Base-by-base conservation (phyloP, 495 filamentous ascomycete species). In the Aspergillus funiculosus region DNA sequence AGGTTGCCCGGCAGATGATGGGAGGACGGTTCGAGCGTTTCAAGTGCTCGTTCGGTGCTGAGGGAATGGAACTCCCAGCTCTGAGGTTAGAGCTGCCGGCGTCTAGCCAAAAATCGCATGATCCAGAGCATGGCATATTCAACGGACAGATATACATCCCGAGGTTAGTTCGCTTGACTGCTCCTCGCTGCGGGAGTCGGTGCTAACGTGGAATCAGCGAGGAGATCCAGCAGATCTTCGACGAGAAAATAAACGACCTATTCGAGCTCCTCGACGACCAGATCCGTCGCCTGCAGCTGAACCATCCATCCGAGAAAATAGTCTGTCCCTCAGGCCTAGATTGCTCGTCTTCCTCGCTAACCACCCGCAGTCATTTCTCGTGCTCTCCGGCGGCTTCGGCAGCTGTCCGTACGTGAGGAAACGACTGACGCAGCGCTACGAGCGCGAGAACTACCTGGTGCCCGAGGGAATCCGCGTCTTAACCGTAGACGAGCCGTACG, bases 381-480 rank as follows among this genome's bases (percentile, higher is more conserved):
- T 85, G 4, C 64, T 85, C 6, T 83, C 79, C 0, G 81, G 81
- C 5, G 81, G 81, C 4, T 73, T 84, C 5, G 80, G 81, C 11
- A 81, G 79, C 51, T 83, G 78, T 1, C 61, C 72, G 18, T 84
- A 85, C 52, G 69, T 85, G 3, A 59, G 66, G 32, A 57, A 71
- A 27, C 53, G 65, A 6, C 62, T 79, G 6, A 44, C 67, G 18
- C 51, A 69, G 11, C 58, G 59, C 13, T 74, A 71, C 51, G 57
- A 48, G 10, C 52, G 26, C 6, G 34, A 34, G 0, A 53, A 18
- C 8, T 60, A 63, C 42, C 61, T 64, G 5, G 67, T 66, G 42
- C 63, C 66, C 3, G 51, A 57, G 7, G 45, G 53, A 5, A 68
- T 77, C 25, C 59, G 68, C 19, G 63, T 80, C 21, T 51, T 76